A percentile compares a stretch with the other conserved stretches of the same genome.
These are phyloP conservation scores for Chiua virens DNA, from an alignment of 768 basidiomycete species.

Conservation along the genomic window DNA sequence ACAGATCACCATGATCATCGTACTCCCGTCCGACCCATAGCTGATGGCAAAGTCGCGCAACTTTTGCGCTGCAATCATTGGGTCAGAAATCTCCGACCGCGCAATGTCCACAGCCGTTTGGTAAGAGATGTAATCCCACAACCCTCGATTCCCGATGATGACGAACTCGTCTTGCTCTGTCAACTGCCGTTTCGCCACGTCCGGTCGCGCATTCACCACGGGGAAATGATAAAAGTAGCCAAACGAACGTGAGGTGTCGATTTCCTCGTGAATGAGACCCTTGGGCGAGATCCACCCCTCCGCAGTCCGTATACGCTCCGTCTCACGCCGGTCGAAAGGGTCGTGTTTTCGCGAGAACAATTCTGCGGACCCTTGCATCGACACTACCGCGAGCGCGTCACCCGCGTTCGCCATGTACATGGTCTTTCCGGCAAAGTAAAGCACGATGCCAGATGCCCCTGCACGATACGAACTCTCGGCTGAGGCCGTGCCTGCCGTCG, in stretches of 20 bases:
- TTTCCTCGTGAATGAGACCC: conserved; percentile 89
- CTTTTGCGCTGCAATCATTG: conserved; percentile 94
- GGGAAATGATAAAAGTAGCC: conserved; percentile 91
- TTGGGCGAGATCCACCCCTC: conserved; percentile 95
- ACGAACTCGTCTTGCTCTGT: conserved; percentile 91
- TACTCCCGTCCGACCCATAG: conserved; percentile 90
- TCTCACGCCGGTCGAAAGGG: conserved; percentile 85
- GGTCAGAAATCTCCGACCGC: conserved; percentile 62
- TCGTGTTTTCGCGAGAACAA: conserved; percentile 81
- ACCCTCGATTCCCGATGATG: conserved; percentile 88
- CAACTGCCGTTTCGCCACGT: conserved; percentile 67
- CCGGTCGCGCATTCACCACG: conserved; percentile 85
- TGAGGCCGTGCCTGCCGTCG: conserved; percentile 33
- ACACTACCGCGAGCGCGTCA: conserved; percentile 84
- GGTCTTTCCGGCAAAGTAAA: conserved; percentile 78
- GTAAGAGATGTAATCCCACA: conserved; percentile 94
- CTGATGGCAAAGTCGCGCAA: conserved; percentile 95
- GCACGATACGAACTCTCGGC: conserved; percentile 55
- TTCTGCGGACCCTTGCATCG: conserved; percentile 69
- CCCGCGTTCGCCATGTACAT: conserved; percentile 92
- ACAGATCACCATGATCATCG: conserved; percentile 97
- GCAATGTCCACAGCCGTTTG: conserved; percentile 98
- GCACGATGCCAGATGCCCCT: conserved; percentile 83
- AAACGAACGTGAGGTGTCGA: conserved; percentile 90
- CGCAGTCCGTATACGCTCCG: conserved; percentile 80